These are phyloP conservation scores for Trichoderma reesei DNA, from an alignment of 495 filamentous ascomycete genomes.

Conservation along the genomic window DNA sequence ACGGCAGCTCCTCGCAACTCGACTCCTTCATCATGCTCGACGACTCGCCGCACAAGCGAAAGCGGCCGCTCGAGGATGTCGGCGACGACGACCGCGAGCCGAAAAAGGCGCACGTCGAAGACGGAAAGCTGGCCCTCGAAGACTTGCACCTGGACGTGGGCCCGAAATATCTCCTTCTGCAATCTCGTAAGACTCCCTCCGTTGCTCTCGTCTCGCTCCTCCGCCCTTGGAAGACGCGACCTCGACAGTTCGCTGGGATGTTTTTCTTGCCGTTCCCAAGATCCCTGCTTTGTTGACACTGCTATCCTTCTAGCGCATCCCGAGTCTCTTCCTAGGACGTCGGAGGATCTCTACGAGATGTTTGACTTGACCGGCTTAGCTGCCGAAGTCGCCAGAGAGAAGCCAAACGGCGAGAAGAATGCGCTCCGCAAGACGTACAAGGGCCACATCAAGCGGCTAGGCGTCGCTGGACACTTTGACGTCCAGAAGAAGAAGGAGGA, in stretches of 20 bases:
- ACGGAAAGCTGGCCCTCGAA: constrained; percentile 40
- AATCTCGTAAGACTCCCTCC: constrained; percentile 50
- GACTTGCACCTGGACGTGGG: constrained; percentile 47
- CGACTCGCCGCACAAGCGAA: constrained; percentile 43
- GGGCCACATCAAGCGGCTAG: constrained; percentile 46
- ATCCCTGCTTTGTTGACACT: constrained; percentile 35
- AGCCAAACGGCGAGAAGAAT: constrained; percentile 46
- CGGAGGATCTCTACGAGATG: constrained; percentile 43
- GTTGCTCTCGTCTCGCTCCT: constrained; percentile 21
- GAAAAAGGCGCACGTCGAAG: constrained; percentile 43
- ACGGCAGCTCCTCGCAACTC: constrained; percentile 37
- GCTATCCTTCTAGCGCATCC: constrained; percentile 37
- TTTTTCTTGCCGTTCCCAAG: neutral
- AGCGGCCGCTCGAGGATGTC: constrained; percentile 36
- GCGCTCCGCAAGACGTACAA: constrained; percentile 51
- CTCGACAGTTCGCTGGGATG: constrained; percentile 4
- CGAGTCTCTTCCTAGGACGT: constrained; percentile 26
- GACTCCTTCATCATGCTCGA: constrained; percentile 36
- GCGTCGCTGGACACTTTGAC: constrained; percentile 44
- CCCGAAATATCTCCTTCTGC: constrained; percentile 49
- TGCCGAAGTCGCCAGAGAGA: constrained; percentile 41
- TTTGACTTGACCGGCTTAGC: constrained; percentile 41
- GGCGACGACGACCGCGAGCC: constrained; percentile 37
- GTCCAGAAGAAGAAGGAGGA: constrained; percentile 36
- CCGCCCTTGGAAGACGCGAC: constrained; percentile 6